These are phyloP conservation scores for Populus nigra DNA, from an alignment of 345 rosid species.

Conservation along the genomic window DNA sequence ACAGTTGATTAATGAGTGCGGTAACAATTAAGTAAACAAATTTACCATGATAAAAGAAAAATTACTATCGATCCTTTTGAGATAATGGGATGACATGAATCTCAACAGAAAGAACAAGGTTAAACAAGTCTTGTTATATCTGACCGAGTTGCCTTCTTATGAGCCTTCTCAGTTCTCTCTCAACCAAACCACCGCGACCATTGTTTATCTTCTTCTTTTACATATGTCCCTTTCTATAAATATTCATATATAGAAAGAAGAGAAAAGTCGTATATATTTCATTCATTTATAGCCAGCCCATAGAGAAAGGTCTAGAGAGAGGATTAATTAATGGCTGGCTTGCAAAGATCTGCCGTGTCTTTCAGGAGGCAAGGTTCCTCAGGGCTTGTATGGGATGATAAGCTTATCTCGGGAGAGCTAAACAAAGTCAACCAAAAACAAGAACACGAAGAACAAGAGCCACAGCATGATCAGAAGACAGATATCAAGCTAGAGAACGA, in stretches of 20 bases:
- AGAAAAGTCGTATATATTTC: not conserved
- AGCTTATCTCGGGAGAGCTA: conserved; percentile 54
- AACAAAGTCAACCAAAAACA: conserved; percentile 34
- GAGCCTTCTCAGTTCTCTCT: conserved; percentile 9
- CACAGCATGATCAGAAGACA: conserved; percentile 11
- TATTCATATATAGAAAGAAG: not conserved
- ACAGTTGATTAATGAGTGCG: no score
- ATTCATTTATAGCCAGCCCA: not conserved
- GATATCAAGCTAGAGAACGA: conserved; percentile 36
- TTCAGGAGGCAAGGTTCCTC: conserved; percentile 95
- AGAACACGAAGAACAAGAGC: conserved; percentile 14
- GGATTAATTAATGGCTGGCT: conserved; percentile 53
- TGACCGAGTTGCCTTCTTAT: conserved; percentile 23
- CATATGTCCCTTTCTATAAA: not conserved
- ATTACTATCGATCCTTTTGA: not conserved
- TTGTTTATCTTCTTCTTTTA: not conserved
- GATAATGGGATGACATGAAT: not conserved
- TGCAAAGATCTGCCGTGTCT: conserved; percentile 85
- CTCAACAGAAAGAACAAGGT: not conserved
- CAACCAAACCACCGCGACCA: not conserved
- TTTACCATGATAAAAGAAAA: not conserved
- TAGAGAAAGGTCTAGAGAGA: conserved; percentile 12
- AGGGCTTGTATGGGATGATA: conserved; percentile 86
- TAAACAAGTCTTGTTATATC: not conserved
- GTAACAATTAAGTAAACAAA: no score